Conservation (phyloP, 768 basidiomycete species). For the Boletus subparvulus region DNA sequence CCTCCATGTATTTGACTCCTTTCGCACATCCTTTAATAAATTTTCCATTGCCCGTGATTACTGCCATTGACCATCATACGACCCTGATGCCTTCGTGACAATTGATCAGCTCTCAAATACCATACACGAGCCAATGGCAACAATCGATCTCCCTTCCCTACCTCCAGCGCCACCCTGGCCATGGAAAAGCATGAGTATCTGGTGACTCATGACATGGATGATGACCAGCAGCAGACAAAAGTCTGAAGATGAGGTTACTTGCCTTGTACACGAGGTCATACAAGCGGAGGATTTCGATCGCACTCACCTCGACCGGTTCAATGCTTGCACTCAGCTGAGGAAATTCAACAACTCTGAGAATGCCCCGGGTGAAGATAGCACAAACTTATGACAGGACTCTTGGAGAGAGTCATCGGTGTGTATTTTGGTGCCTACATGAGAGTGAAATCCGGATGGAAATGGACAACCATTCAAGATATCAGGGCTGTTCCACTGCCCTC, state of each 20-base stretch:
- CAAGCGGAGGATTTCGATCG: too few species aligned
- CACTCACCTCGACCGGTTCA: too few species aligned
- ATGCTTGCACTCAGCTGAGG: too few species aligned
- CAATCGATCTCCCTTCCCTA: too few species aligned
- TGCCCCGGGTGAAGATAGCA: background rate
- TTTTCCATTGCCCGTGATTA: background rate
- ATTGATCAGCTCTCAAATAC: background rate
- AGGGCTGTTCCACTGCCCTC: conserved; percentile 26
- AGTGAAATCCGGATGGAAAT: conserved; percentile 5
- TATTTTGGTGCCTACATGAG: conserved; percentile 33
- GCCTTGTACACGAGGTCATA: too few species aligned
- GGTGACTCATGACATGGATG: too few species aligned
- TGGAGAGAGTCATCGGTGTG: conserved; percentile 18
- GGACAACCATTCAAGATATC: conserved; percentile 23
- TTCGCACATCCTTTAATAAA: background rate
- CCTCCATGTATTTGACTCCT: background rate
- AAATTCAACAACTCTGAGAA: conserved; percentile 1
- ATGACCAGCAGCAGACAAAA: too few species aligned
- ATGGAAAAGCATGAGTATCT: too few species aligned
- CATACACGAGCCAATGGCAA: too few species aligned
- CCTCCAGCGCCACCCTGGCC: background rate
- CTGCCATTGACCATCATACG: background rate
- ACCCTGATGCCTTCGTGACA: background rate
- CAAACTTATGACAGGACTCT: background rate
- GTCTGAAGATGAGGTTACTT: too few species aligned